Base-by-base conservation (phyloP, 2,329 filamentous ascomycete genomes). In the Hymenoscyphus fructigenus region DNA sequence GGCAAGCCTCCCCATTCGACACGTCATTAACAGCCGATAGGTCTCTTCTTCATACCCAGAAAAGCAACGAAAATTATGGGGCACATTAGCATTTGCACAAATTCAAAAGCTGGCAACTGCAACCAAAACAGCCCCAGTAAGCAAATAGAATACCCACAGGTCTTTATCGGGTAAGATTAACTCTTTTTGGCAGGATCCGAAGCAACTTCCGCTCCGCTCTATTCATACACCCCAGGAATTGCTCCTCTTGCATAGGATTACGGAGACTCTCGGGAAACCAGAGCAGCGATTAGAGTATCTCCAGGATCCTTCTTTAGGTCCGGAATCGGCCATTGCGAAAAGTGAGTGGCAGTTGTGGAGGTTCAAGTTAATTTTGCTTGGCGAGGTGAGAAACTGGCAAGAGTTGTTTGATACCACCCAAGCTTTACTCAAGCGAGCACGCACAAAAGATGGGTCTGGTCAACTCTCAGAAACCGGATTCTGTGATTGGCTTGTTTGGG, bases 171-270 rank as follows among this genome's bases (percentile, higher is more conserved):
- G 9, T 55, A 36, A 60, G 28, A 55, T 29, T 66, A 26, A 61
- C 59, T 59, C 29, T 55, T 32, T 41, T 59, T 59, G 55, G 12
- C 36, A 74, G 74, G 67, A 72, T 64, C 64, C 66, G n/a, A 73
- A 66, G 57, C 28, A 68, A 56, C 66, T 75, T 23, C 74, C 74
- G 29, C 32, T 69, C 29, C 69, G 70, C n/a, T 70, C 75, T 15
- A 71, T 77, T n/a, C 73, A 77, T 20, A 73, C 70, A 17, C 72
- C 74, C 41, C 75, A 77, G 65, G 75, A 77, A 61, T 57, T 76
- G 9, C 62, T 75, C 17, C 67, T 77, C 6, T 60, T 75, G 23
- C 71, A 76, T 20, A 69, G 72, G 47, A 69, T 76, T 34, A 66
- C 72, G 20, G 65, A 68, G 38, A 61, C 60, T 7, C 68, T 71